phyloP scores from a whole-genome alignment of 169 alveolate species.

The Plasmodium chabaudi region DNA sequence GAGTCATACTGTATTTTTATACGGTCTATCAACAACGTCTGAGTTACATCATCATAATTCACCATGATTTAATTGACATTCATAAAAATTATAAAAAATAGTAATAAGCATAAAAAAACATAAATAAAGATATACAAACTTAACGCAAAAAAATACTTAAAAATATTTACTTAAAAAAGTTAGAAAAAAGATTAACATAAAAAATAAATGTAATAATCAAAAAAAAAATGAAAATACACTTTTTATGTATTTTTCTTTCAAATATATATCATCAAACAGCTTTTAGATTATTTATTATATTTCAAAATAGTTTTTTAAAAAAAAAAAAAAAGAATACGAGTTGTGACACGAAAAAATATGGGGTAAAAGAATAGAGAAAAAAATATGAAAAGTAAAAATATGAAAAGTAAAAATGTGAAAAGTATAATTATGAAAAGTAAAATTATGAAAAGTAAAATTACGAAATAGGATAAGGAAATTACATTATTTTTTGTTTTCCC shows the following conservation, averaged over 20 bases:
- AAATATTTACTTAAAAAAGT: background rate
- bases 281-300: no score
- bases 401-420: no score
- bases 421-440: background rate
- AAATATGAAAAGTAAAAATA: background rate
- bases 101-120: background rate
- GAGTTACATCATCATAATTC: slow-evolving; percentile 67
- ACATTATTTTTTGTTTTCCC: background rate
- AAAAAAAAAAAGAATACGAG: no score
- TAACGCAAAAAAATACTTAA: background rate
- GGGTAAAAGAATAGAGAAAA: background rate
- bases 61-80: slow-evolving; percentile 18
- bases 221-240: no score
- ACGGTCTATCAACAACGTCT: slow-evolving; percentile 34
- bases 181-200: no score
- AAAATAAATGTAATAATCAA: no score
- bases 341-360: background rate
- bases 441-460: background rate
- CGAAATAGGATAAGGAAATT: background rate
- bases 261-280: no score
- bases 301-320: no score
- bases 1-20: slow-evolving; percentile 69
- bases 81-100: background rate
- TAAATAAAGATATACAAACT: background rate
- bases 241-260: no score